phyloP scores from a whole-genome alignment of 495 filamentous ascomycete genomes.

The Penicillium turbatum region DNA sequence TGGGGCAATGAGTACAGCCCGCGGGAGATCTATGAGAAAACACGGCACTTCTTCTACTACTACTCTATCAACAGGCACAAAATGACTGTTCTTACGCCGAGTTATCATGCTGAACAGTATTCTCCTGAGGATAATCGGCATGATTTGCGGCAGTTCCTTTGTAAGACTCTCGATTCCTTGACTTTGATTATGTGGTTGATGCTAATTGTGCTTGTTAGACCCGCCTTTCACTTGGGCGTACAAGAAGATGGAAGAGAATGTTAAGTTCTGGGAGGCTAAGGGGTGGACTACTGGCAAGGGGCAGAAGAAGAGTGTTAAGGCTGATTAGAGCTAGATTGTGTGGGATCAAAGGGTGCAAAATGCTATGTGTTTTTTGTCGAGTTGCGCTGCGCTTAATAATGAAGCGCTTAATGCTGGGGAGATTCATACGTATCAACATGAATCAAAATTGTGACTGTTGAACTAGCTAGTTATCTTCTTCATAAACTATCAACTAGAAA shows the following conservation, averaged over 20 bases:
- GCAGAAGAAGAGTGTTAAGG: conserved; percentile 42
- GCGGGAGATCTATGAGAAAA: conserved; percentile 55
- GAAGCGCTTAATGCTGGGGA: no score
- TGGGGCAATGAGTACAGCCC: conserved; percentile 56
- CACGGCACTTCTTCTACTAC: conserved; percentile 37
- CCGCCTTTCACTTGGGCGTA: conserved; percentile 39
- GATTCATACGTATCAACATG: no score
- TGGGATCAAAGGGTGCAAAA: background rate
- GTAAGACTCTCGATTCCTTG: conserved; percentile 3
- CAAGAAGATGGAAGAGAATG: conserved; percentile 41
- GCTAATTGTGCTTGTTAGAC: conserved; percentile 18
- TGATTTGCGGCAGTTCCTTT: conserved; percentile 60
- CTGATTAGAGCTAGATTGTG: conserved; percentile 20
- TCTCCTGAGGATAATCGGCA: conserved; percentile 65
- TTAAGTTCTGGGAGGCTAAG: conserved; percentile 38
- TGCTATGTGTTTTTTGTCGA: background rate
- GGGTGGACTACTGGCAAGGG: conserved; percentile 36
- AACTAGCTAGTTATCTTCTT: background rate
- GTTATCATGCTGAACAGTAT: conserved; percentile 52
- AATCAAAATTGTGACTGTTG: background rate
- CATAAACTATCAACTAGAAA: background rate
- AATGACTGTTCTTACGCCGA: conserved; percentile 61
- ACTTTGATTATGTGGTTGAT: background rate
- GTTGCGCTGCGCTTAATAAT: background rate
- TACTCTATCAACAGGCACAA: conserved; percentile 61